A percentile compares a stretch with the other conserved stretches of the same genome.
Conservation (phyloP, 2,329 filamentous ascomycete genomes). For the Fusarium sp. region DNA sequence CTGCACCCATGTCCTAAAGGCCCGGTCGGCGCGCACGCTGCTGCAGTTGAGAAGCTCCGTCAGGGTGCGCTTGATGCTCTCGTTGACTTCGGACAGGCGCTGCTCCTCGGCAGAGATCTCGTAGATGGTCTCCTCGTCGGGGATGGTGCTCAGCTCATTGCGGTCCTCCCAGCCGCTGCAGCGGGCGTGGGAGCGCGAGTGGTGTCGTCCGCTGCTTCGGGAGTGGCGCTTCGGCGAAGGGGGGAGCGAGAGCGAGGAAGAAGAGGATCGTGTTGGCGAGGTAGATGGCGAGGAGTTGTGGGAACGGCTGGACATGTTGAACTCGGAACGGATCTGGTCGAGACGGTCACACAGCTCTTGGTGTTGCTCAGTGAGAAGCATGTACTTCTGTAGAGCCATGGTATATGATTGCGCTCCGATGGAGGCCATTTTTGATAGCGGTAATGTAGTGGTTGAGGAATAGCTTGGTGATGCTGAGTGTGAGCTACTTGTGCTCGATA, state of each 20-base stretch:
- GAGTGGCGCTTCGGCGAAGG: constrained; percentile 60
- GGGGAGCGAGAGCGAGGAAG: constrained; percentile 59
- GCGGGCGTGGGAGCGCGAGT: constrained; percentile 46
- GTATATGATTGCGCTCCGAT: constrained; percentile 51
- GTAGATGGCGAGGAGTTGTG: constrained; percentile 64
- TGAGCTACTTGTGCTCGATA: constrained; percentile 24
- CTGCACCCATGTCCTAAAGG: constrained; percentile 69
- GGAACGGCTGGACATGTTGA: constrained; percentile 49
- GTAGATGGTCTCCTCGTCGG: constrained; percentile 60
- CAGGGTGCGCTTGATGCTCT: constrained; percentile 69
- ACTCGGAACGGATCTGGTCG: constrained; percentile 61
- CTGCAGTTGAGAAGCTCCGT: constrained; percentile 72
- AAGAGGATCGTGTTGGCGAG: constrained; percentile 67
- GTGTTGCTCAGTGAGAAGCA: constrained; percentile 65
- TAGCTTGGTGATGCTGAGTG: constrained; percentile 12
- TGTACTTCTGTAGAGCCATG: constrained; percentile 65
- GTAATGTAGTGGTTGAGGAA: constrained; percentile 8
- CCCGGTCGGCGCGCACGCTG: constrained; percentile 61
- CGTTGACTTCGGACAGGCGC: constrained; percentile 66
- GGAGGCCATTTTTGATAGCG: constrained; percentile 46
- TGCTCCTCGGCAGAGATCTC: constrained; percentile 65
- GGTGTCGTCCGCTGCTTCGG: constrained; percentile 47
- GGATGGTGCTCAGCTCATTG: constrained; percentile 54
- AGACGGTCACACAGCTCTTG: constrained; percentile 63
- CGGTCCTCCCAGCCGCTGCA: constrained; percentile 51